phyloP scores from a whole-genome alignment of 148 eudicot species.

The Amaranthus palmeri region DNA sequence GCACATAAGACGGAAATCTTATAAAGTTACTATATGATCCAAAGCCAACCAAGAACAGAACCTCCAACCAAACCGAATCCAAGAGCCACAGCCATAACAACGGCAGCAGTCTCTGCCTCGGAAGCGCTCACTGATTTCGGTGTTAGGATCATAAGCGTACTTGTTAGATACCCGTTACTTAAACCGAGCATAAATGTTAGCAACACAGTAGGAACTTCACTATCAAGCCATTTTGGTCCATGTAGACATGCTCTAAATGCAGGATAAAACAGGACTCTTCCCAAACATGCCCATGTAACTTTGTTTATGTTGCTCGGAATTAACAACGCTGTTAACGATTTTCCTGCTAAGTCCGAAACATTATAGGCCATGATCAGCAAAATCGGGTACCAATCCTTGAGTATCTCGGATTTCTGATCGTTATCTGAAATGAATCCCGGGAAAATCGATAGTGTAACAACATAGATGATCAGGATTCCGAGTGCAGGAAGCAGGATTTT shows the following conservation, averaged over 20 bases:
- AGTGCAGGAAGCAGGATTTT: slow-evolving; percentile 53
- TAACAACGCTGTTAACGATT: slow-evolving; percentile 52
- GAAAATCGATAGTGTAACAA: slow-evolving; percentile 76
- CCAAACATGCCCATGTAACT: slow-evolving; percentile 65
- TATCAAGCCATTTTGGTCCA: slow-evolving; percentile 69
- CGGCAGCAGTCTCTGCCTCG: slow-evolving; percentile 77
- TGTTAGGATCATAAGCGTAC: slow-evolving; percentile 72
- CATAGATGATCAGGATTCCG: slow-evolving; percentile 56
- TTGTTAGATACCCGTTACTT: slow-evolving; percentile 76
- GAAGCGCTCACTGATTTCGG: slow-evolving; percentile 56
- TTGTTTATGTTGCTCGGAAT: slow-evolving; percentile 37
- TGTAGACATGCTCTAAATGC: slow-evolving; percentile 59
- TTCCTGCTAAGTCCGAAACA: slow-evolving; percentile 62
- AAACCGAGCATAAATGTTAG: slow-evolving; percentile 62
- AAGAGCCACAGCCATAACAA: slow-evolving; percentile 69
- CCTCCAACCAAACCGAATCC: slow-evolving; percentile 72
- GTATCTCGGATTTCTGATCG: slow-evolving; percentile 34
- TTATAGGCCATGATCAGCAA: slow-evolving; percentile 57
- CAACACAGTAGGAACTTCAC: slow-evolving; percentile 44
- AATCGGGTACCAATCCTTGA: slow-evolving; percentile 81
- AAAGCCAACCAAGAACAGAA: slow-evolving; percentile 82
- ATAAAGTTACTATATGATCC: slow-evolving; percentile 53
- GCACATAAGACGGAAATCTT: too few species aligned
- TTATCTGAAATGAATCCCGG: slow-evolving; percentile 81
- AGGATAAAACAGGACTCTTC: slow-evolving; percentile 66